Conservation (phyloP, 805 yeast species). For the Ogataea pilisensis region DNA sequence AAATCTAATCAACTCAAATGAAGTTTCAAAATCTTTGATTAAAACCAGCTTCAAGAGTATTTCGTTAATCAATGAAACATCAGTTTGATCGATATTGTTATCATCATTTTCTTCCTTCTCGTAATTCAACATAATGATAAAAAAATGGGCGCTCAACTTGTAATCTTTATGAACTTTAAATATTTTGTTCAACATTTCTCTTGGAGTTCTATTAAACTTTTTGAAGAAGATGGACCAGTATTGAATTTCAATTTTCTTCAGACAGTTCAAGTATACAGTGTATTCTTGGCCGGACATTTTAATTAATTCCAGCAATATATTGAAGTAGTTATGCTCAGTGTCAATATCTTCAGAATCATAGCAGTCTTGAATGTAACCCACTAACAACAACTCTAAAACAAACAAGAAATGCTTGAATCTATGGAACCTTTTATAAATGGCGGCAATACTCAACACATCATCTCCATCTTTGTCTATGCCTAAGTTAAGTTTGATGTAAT, state of each 20-base stretch:
- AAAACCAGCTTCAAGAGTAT: conserved; percentile 41
- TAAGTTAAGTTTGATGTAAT: conserved; percentile 35
- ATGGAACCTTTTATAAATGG: conserved; percentile 35
- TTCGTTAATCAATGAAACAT: conserved; percentile 37
- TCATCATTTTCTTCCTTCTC: conserved; percentile 36
- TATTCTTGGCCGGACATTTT: conserved; percentile 28
- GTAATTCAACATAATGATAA: conserved; percentile 48
- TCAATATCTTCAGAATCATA: conserved; percentile 31
- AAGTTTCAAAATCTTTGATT: conserved; percentile 45
- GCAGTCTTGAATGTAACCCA: conserved; percentile 32
- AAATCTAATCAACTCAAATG: conserved; percentile 51
- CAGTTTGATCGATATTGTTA: conserved; percentile 24
- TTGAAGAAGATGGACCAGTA: conserved; percentile 48
- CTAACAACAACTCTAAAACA: conserved; percentile 46
- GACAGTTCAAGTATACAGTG: conserved; percentile 45
- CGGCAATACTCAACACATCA: conserved; percentile 25
- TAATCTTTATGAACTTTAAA: conserved; percentile 35
- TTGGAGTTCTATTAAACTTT: conserved; percentile 39
- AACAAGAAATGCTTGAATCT: conserved; percentile 41
- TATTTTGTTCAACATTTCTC: conserved; percentile 39
- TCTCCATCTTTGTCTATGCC: conserved; percentile 16
- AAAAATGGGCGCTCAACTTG: conserved; percentile 46
- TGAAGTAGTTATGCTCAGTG: conserved; percentile 23
- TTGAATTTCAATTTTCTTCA: conserved; percentile 49
- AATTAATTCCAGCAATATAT: conserved; percentile 30